Conservation (phyloP, 768 basidiomycete species). For the Amanita exitialis region DNA sequence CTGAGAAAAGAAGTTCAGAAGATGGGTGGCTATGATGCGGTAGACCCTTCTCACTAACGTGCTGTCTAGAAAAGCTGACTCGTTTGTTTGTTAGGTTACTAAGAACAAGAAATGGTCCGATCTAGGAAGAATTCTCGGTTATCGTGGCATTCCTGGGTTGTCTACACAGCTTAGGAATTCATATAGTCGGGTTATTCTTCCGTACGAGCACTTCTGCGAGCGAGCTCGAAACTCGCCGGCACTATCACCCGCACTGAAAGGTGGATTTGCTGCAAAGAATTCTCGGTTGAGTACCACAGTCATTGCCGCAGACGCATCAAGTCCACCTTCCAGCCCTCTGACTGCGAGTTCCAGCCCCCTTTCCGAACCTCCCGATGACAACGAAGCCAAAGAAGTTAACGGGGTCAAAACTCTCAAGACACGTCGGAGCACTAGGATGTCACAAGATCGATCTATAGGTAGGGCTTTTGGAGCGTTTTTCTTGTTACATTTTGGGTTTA, state of each 20-base stretch:
- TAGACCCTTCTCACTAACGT: slow-evolving; percentile 26
- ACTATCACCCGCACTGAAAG: slow-evolving; percentile 32
- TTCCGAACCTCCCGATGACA: slow-evolving; percentile 75
- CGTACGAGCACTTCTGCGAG: slow-evolving; percentile 89
- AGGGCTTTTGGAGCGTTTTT: slow-evolving; percentile 3
- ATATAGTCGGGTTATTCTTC: slow-evolving; percentile 84
- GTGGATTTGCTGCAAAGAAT: slow-evolving; percentile 35
- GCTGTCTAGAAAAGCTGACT: slow-evolving; percentile 10
- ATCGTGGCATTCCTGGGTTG: slow-evolving; percentile 72
- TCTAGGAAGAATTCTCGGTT: slow-evolving; percentile 74
- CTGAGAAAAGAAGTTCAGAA: slow-evolving; percentile 87
- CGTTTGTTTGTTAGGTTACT: slow-evolving; percentile 49
- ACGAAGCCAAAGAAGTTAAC: slow-evolving; percentile 47
- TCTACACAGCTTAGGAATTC: slow-evolving; percentile 85
- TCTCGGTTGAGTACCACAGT: slow-evolving; percentile 29
- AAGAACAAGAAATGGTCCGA: slow-evolving; percentile 82
- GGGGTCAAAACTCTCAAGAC: slow-evolving; percentile 30
- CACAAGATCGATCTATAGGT: slow-evolving; percentile 40
- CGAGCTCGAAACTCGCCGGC: slow-evolving; percentile 59
- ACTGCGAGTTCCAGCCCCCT: slow-evolving; percentile 71
- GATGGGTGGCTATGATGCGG: slow-evolving; percentile 80
- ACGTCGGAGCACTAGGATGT: slow-evolving; percentile 41
- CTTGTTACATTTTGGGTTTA: neutral
- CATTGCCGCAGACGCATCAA: slow-evolving; percentile 33
- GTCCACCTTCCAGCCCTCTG: slow-evolving; percentile 64